These are phyloP conservation scores for Podospora pseudopauciseta DNA, from an alignment of 495 filamentous ascomycete species.

Conservation along the genomic window DNA sequence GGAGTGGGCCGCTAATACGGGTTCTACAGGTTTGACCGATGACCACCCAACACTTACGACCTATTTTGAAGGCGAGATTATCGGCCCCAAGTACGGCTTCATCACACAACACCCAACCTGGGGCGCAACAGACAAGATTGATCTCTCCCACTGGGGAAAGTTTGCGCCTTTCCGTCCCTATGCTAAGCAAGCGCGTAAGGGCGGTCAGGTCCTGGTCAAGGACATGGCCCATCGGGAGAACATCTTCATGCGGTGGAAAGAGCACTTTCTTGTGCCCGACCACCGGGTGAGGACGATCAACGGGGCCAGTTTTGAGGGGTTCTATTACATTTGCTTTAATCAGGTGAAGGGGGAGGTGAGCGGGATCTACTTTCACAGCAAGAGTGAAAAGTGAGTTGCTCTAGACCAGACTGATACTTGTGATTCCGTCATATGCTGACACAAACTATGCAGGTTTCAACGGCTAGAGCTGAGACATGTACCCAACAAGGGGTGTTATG, in stretches of 20 bases:
- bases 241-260: slow-evolving; percentile 99
- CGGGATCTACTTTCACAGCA: slow-evolving; percentile 97
- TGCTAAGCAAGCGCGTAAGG: slow-evolving; percentile 65
- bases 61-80: slow-evolving; percentile 98
- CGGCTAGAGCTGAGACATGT: slow-evolving; percentile 89
- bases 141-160: slow-evolving; percentile 88
- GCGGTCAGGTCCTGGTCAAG: slow-evolving; percentile 47
- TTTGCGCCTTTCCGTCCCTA: slow-evolving; percentile 83
- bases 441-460: slow-evolving; percentile 62
- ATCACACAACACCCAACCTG: slow-evolving; percentile 83
- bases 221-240: slow-evolving; percentile 81
- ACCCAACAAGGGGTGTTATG: slow-evolving; percentile 76
- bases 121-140: slow-evolving; percentile 89
- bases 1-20: neutral
- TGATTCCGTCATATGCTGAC: slow-evolving; percentile 7
- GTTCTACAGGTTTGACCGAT: slow-evolving; percentile 72
- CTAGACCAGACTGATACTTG: neutral
- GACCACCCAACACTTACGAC: slow-evolving; percentile 95
- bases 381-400: slow-evolving; percentile 82
- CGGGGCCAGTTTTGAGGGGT: slow-evolving; percentile 96
- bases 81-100: slow-evolving; percentile 91
- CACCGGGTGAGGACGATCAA: slow-evolving; percentile 85
- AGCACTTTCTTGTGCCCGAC: slow-evolving; percentile 95
- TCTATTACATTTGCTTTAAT: slow-evolving; percentile 99
- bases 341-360: slow-evolving; percentile 78